These are phyloP conservation scores for Dentipellis fragilis DNA, from an alignment of 768 basidiomycete species.

Conservation along the genomic window DNA sequence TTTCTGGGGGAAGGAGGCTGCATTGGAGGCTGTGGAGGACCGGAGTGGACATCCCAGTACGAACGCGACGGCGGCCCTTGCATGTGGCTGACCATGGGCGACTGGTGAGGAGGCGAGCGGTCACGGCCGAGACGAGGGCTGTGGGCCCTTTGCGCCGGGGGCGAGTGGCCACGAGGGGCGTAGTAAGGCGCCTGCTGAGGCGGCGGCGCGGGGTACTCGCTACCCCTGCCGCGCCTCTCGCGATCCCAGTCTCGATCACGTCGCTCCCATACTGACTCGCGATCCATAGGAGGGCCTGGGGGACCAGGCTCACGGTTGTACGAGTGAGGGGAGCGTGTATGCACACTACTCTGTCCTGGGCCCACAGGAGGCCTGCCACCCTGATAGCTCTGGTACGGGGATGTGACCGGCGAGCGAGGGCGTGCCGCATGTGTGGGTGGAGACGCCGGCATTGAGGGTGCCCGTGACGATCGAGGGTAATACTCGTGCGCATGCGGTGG, in stretches of 20 bases:
- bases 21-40: constrained; percentile 25
- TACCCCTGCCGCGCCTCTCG: constrained; percentile 10
- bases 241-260: constrained; percentile 47
- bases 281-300: constrained; percentile 36
- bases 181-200: constrained; percentile 24
- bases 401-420: constrained; percentile 41
- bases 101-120: constrained; percentile 31
- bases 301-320: constrained; percentile 43
- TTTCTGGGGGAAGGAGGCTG: constrained; percentile 15
- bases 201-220: constrained; percentile 23
- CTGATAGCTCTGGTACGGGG: constrained; percentile 38
- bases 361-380: constrained; percentile 38
- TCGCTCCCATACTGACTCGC: constrained; percentile 53
- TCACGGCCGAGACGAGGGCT: constrained; percentile 30
- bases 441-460: constrained; percentile 50
- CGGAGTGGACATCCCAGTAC: constrained; percentile 52
- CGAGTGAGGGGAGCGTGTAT: constrained; percentile 51
- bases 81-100: constrained; percentile 48
- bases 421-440: constrained; percentile 38
- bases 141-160: constrained; percentile 19
- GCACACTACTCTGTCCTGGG: constrained; percentile 36
- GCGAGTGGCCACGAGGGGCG: constrained; percentile 25
- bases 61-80: constrained; percentile 16
- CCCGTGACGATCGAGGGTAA: constrained; percentile 41
- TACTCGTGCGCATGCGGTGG: constrained; percentile 47